Conservation (phyloP, 331 rosid species). For the Cucumis variabilis region DNA sequence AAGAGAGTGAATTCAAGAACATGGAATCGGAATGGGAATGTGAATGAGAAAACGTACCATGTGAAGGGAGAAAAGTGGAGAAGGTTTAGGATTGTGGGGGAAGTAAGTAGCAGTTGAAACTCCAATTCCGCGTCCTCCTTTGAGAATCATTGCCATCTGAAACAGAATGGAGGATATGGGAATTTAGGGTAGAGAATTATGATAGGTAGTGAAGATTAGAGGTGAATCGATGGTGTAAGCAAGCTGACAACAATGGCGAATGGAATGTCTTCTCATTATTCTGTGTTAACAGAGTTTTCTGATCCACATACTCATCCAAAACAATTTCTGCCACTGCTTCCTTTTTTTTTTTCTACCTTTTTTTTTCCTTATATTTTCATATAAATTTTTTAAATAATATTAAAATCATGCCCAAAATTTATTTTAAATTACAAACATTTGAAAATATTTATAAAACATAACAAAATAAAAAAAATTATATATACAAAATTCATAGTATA, state of each 20-base stretch:
- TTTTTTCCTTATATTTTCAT: not conserved
- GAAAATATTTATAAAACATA: too few species aligned
- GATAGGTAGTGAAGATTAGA: not conserved
- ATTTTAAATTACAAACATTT: too few species aligned
- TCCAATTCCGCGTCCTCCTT: conserved; percentile 47
- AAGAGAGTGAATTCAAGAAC: not conserved
- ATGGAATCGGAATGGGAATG: conserved; percentile 14
- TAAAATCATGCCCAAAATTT: too few species aligned
- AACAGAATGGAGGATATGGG: not conserved
- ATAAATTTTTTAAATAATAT: not conserved
- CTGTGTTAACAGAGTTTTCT: not conserved
- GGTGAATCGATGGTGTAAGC: not conserved
- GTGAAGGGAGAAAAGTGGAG: conserved; percentile 33
- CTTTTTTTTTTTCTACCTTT: not conserved
- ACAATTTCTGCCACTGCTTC: conserved; percentile 28
- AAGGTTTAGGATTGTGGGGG: conserved; percentile 51
- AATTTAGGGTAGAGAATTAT: too few species aligned
- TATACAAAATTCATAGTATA: too few species aligned
- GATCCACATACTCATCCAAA: conserved; percentile 1
- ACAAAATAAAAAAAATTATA: too few species aligned
- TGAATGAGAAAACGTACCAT: not conserved
- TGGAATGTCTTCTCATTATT: conserved; percentile 1
- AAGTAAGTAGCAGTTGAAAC: conserved; percentile 64
- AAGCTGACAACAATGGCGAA: not conserved
- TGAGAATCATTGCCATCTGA: conserved; percentile 39